Evolutionary conservation across 441 rosid species (phyloP).

Genomic region (Viola pubescens): DNA sequence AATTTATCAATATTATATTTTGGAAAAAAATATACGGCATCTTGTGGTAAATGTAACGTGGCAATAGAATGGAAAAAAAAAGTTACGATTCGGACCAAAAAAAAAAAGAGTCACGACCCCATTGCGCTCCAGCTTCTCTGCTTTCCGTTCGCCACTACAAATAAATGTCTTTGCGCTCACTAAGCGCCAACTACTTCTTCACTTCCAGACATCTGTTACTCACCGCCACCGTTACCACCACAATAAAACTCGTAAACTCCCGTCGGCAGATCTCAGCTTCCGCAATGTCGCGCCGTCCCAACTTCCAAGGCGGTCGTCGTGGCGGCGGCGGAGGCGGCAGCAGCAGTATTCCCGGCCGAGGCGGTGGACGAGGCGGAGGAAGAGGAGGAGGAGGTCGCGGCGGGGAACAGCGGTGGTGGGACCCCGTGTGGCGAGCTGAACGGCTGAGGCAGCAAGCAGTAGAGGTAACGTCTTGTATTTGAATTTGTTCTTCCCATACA

Average conservation of each 20-base stretch:
- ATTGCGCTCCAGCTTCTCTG: too few species aligned
- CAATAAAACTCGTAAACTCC: slow-evolving; percentile 1
- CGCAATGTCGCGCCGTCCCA: slow-evolving; percentile 70
- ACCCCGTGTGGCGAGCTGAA: slow-evolving; percentile 96
- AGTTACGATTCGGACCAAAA: too few species aligned
- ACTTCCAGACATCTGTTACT: slow-evolving; percentile 7
- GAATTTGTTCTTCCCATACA: neutral
- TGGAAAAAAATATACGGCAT: too few species aligned
- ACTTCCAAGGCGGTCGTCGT: slow-evolving; percentile 69
- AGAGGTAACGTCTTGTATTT: slow-evolving; percentile 40
- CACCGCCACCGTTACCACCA: neutral
- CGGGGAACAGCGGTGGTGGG: slow-evolving; percentile 99
- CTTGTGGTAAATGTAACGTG: too few species aligned
- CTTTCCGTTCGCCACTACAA: too few species aligned
- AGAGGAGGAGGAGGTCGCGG: slow-evolving; percentile 38
- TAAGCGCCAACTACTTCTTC: neutral
- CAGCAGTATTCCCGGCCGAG: slow-evolving; percentile 25
- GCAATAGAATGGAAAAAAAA: too few species aligned
- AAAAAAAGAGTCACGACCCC: too few species aligned
- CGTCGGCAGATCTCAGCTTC: slow-evolving; percentile 18
- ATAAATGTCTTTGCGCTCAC: too few species aligned
- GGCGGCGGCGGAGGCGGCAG: slow-evolving; percentile 38
- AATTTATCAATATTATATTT: too few species aligned
- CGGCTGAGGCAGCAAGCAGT: slow-evolving; percentile 65
- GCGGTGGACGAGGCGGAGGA: slow-evolving; percentile 36